Percentiles rank a stretch among this genome's conserved stretches.
phyloP scores from a whole-genome alignment of 2,329 filamentous ascomycete genomes.

The Arthrinium puccinioides region DNA sequence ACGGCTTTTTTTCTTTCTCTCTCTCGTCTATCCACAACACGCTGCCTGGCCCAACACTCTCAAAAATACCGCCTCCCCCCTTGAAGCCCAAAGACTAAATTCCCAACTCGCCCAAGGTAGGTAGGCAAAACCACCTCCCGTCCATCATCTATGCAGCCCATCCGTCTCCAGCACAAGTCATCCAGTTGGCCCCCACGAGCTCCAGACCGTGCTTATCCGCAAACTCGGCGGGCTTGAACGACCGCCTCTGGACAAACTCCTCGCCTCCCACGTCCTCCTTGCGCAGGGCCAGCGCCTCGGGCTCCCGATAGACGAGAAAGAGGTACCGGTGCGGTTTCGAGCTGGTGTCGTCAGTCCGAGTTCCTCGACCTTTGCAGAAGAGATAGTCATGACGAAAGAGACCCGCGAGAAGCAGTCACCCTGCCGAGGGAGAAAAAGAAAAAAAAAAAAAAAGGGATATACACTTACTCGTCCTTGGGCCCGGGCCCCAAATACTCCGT shows the following conservation, averaged over 20 bases:
- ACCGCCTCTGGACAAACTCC: constrained; percentile 36
- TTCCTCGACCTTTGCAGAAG: too few species aligned
- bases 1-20: too few species aligned
- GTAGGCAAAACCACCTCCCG: background rate
- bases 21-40: too few species aligned
- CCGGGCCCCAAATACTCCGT: constrained; percentile 37
- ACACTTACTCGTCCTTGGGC: constrained; percentile 38
- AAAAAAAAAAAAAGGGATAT: background rate
- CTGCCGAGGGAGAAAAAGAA: background rate
- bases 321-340: constrained; percentile 40
- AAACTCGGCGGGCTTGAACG: constrained; percentile 32
- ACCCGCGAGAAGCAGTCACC: too few species aligned
- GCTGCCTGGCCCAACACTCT: too few species aligned
- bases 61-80: too few species aligned
- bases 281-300: constrained; percentile 18
- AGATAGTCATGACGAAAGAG: too few species aligned
- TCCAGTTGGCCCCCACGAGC: constrained; percentile 37
- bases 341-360: constrained; percentile 16
- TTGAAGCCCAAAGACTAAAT: too few species aligned
- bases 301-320: constrained; percentile 36
- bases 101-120: background rate
- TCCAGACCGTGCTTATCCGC: constrained; percentile 27
- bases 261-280: constrained; percentile 38
- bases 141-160: constrained; percentile 27
- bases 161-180: constrained; percentile 36